phyloP scores from a whole-genome alignment of 164 flowering plant species.

The Umbellularia californica region DNA sequence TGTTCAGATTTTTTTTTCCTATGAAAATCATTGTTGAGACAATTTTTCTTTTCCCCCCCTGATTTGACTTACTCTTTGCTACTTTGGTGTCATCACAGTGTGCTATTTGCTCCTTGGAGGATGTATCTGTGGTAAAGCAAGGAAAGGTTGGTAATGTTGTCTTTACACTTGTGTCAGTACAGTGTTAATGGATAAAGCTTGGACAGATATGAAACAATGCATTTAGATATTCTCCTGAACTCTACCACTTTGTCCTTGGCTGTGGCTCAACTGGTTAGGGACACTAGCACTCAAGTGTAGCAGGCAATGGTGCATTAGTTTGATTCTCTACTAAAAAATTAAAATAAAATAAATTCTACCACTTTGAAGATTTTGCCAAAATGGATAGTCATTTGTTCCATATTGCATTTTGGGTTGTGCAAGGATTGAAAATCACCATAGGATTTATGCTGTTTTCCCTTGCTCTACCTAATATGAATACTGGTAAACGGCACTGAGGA shows the following conservation, averaged over 20 bases:
- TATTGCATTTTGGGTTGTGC: not conserved
- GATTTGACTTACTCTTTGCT: not conserved
- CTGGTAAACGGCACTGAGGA: no score
- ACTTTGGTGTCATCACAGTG: conserved; percentile 38
- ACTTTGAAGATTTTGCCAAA: no score
- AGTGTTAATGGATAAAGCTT: not conserved
- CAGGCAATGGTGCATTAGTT: no score
- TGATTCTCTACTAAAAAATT: no score
- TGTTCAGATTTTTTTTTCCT: not conserved
- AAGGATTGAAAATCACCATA: not conserved
- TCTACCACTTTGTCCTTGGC: no score
- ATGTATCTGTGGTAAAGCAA: conserved; percentile 48
- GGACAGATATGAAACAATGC: not conserved
- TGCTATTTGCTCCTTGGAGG: conserved; percentile 91
- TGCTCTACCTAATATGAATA: no score
- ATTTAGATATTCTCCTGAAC: not conserved
- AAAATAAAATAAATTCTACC: no score
- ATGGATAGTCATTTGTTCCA: no score
- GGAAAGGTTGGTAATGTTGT: conserved; percentile 59
- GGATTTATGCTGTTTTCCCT: not conserved
- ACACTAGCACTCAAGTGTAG: no score
- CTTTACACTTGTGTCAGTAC: not conserved
- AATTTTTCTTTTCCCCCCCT: not conserved
- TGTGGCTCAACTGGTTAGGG: no score
- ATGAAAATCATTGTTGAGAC: not conserved